A percentile compares a stretch with the other conserved stretches of the same genome.
Conservation (phyloP, 805 yeast genomes). For the Crinitomyces ghanaensis region DNA sequence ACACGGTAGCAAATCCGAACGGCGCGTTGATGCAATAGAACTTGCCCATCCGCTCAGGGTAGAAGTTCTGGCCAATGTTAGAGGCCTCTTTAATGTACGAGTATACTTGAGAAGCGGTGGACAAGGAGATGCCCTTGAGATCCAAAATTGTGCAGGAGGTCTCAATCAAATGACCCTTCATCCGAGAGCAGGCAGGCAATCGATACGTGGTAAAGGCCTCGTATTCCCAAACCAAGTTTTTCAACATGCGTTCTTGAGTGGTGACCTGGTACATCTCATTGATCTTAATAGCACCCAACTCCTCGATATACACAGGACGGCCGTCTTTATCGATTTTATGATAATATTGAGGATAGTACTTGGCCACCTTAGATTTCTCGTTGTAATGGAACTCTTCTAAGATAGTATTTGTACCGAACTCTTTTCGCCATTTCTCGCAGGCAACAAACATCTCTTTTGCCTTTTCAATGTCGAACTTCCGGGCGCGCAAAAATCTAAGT, state of each 20-base stretch:
- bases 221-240: constrained; percentile 95
- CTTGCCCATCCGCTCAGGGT: constrained; percentile 99
- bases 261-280: constrained; percentile 88
- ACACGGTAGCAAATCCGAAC: constrained; percentile 92
- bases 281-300: constrained; percentile 82
- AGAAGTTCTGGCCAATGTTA: constrained; percentile 88
- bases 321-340: constrained; percentile 97
- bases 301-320: constrained; percentile 91
- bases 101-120: constrained; percentile 74
- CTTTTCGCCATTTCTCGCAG: constrained; percentile 88
- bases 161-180: constrained; percentile 66
- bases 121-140: constrained; percentile 82
- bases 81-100: constrained; percentile 89
- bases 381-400: constrained; percentile 78
- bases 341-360: constrained; percentile 90
- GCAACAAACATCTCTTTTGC: constrained; percentile 73
- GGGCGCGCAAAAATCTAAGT: constrained; percentile 81
- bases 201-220: constrained; percentile 78
- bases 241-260: constrained; percentile 89
- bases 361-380: constrained; percentile 87
- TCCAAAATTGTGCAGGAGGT: constrained; percentile 95
- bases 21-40: constrained; percentile 95
- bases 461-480: constrained; percentile 77
- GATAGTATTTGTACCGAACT: constrained; percentile 77
- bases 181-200: constrained; percentile 89